A percentile compares a stretch with the other conserved stretches of the same genome.
Evolutionary conservation across 306 rosid species (phyloP).

Genomic region (Castanopsis chinensis): DNA sequence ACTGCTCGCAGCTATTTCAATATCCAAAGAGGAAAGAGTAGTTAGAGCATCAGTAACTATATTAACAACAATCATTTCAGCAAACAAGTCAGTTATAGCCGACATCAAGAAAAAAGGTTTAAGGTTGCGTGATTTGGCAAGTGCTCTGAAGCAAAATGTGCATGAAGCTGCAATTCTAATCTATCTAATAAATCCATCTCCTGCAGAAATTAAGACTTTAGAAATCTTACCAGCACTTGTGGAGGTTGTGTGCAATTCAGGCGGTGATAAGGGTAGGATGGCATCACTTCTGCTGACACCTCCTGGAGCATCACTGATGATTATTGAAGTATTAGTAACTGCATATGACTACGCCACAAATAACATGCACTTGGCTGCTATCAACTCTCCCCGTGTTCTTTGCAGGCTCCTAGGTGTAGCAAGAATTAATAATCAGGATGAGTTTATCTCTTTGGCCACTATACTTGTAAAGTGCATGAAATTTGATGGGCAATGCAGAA

Average conservation of each 20-base stretch:
- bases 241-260: slow-evolving; percentile 61
- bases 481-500: slow-evolving; percentile 62
- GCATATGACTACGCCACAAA: slow-evolving; percentile 65
- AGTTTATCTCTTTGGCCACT: slow-evolving; percentile 58
- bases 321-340: slow-evolving; percentile 69
- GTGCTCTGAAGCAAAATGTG: slow-evolving; percentile 73
- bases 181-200: slow-evolving; percentile 72
- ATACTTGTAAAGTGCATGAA: slow-evolving; percentile 73
- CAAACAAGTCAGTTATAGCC: slow-evolving; percentile 58
- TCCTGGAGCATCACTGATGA: slow-evolving; percentile 74
- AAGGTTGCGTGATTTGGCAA: slow-evolving; percentile 62
- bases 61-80: slow-evolving; percentile 58
- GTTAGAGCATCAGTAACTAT: slow-evolving; percentile 63
- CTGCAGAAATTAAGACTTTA: slow-evolving; percentile 58
- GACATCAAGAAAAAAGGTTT: slow-evolving; percentile 78
- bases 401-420: slow-evolving; percentile 64
- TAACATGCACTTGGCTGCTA: slow-evolving; percentile 69
- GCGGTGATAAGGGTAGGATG: slow-evolving; percentile 36
- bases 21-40: slow-evolving; percentile 66
- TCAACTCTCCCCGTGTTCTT: slow-evolving; percentile 69
- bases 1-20: slow-evolving; percentile 56
- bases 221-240: slow-evolving; percentile 68
- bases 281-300: slow-evolving; percentile 60
- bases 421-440: slow-evolving; percentile 53
- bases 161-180: slow-evolving; percentile 75